Evolutionary conservation across 257 asterid species (phyloP), one percentile per base, ranked within the genome.

Genomic region (Nicotiana noctiflora): DNA sequence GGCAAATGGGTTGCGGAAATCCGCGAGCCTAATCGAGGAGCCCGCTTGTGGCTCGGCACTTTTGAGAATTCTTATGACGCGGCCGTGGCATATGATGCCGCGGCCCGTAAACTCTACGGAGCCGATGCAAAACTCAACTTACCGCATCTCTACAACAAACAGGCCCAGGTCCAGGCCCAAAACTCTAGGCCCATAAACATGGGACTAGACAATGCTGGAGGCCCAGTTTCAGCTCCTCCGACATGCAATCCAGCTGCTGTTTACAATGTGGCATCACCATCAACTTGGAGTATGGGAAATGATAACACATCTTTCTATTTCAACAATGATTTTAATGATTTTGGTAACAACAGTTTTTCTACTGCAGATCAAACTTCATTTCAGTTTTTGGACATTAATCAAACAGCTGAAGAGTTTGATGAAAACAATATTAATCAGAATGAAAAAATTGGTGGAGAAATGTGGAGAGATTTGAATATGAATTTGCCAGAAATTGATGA

Each of bases 1-100:
- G 98, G 98, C 0, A 94, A 94, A 77, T 93, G 98, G 98, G 98
- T 94, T 0, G 91, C 97, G 3, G 98, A 93, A 83, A 94, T 94
- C 2, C 96, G 98, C 15, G 97, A 94, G 44, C 98, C 98, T 18
- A 89, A 92, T 23, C 91, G 91, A 5, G 98, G 98, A 25, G 82
- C 90, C 3, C 92, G 98, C 2, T 85, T 90, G 14, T 94, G 98
- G 98, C 92, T 93, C 27, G 98, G 98, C 3, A 94, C 98, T 5
- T 93, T 84, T 81, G 93, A 90, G 79, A 93, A 90, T 12, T 86
- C 98, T n/a, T 77, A 86, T 53, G 93, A 91, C 6, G 97, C 98
- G 0, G 98, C 97, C 6, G 37, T 89, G 1, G 98, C 95, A 0
- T 92, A 93, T 56, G 98, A 93, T 57, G 86, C 91, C 3, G 97